Percentiles rank a stretch among this genome's conserved stretches.
phyloP scores from a whole-genome alignment of 805 yeast genomes.

The Zygotorulaspora danielsina region DNA sequence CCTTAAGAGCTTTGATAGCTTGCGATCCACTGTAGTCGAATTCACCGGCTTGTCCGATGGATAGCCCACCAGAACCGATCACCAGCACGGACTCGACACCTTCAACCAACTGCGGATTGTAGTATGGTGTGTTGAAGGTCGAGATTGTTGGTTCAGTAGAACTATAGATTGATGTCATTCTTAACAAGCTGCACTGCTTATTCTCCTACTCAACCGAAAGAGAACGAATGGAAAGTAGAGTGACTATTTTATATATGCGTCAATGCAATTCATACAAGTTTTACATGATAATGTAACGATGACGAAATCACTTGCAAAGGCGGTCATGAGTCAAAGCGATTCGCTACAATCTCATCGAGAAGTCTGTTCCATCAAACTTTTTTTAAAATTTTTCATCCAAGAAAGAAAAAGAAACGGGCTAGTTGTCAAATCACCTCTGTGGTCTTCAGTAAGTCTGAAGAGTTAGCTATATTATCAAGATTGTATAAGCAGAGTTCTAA shows the following conservation, averaged over 20 bases:
- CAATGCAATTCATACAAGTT: background rate
- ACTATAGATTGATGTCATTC: conserved; percentile 28
- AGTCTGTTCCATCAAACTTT: background rate
- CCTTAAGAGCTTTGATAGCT: conserved; percentile 92
- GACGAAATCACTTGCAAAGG: background rate
- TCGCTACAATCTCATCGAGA: background rate
- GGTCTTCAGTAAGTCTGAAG: too few relatives aligned
- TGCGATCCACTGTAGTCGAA: conserved; percentile 97
- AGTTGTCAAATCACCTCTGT: too few relatives aligned
- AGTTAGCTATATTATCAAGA: too few relatives aligned
- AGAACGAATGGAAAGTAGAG: background rate
- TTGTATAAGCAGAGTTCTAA: too few relatives aligned
- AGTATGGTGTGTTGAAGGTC: conserved; percentile 29
- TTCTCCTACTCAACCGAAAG: background rate
- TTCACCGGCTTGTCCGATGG: conserved; percentile 98
- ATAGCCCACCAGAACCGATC: conserved; percentile 95
- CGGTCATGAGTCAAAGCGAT: background rate
- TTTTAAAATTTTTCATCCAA: background rate
- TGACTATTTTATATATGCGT: background rate
- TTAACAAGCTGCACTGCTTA: conserved; percentile 2
- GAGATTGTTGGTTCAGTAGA: conserved; percentile 32
- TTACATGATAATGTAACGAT: background rate
- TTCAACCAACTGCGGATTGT: conserved; percentile 33
- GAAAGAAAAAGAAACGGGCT: conserved; percentile 1
- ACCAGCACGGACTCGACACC: conserved; percentile 58